Percentiles rank a stretch among this genome's conserved stretches.
These are phyloP conservation scores for Dictyostelium intermedium DNA, from an alignment of 78 protist genomes.

Conservation along the genomic window DNA sequence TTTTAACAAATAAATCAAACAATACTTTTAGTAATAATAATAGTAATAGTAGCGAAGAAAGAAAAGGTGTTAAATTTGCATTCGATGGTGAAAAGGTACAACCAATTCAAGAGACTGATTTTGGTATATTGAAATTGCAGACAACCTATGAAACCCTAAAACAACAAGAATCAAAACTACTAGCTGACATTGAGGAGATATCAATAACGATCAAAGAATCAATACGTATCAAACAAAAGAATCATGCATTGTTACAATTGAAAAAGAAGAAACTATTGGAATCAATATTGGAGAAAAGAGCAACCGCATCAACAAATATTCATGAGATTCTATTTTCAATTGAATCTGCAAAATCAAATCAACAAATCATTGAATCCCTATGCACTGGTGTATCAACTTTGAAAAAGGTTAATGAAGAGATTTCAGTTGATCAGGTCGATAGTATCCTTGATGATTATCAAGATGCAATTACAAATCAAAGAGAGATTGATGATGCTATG, in stretches of 20 bases:
- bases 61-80: constrained; percentile 50
- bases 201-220: background rate
- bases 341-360: constrained; percentile 51
- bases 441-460: constrained; percentile 37
- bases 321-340: constrained; percentile 24
- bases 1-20: background rate
- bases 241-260: constrained; percentile 28
- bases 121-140: constrained; percentile 25
- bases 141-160: constrained; percentile 22
- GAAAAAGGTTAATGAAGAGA: constrained; percentile 24
- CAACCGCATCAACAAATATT: constrained; percentile 5
- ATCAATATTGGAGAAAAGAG: constrained; percentile 12
- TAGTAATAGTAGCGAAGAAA: background rate
- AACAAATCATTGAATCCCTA: constrained; percentile 38
- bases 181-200: background rate
- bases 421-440: constrained; percentile 54
- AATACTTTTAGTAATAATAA: background rate
- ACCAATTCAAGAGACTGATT: constrained; percentile 14
- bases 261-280: constrained; percentile 27
- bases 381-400: constrained; percentile 41
- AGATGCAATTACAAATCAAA: constrained; percentile 48
- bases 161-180: constrained; percentile 12
- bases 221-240: constrained; percentile 10
- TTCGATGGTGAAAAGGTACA: background rate
- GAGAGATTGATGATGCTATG: constrained; percentile 68